Base-by-base conservation (phyloP, 2,329 filamentous ascomycete genomes). In the Dryadomyces sulphureus region DNA sequence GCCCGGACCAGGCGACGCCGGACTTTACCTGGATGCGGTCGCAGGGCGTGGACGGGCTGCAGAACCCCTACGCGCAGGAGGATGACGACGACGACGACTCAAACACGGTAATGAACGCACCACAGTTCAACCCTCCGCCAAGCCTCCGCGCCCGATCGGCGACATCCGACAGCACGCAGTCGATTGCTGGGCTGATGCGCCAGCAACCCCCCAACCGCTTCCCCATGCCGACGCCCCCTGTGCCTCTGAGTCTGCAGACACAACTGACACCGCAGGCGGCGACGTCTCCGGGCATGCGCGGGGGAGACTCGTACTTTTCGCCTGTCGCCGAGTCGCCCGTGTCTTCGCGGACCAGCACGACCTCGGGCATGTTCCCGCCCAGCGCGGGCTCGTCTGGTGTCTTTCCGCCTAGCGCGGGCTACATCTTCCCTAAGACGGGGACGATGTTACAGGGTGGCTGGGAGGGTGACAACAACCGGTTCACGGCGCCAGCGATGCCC, bases 251-350 rank as follows among this genome's bases (percentile, higher is more conserved):
- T 50, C 64, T 95, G 22, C 84, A 90, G 56, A 80, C 75, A 1
- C 66, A 72, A 51, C 52, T 62, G 42, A 52, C 53, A 8, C 52
- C 57, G 17, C 55, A 57, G 17, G 59, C 69, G 17, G 59, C 69
- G 43, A 62, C 64, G 45, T 85, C 83, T 14, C 82, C 85, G 1
- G 67, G 70, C 22, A 68, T 75, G 19, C 71, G 75, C 44, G 69
- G 67, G 32, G 75, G 70, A n/a, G 86, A 88, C 48, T 95, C 89
- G 4, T 96, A 95, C 64, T 98, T 98, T 62, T 96, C 90, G 0
- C 92, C 92, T 0, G 74, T 81, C 2, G 75, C 73, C 30, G 89
- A 95, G 46, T 87, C 84, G 0, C 84, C 85, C 9, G 78, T 79
- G 38, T 86, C 82, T 14, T 81, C 81, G 21, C 74, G 85, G 43